These are phyloP conservation scores for Geranium brycei DNA, from an alignment of 345 rosid species.

Conservation along the genomic window DNA sequence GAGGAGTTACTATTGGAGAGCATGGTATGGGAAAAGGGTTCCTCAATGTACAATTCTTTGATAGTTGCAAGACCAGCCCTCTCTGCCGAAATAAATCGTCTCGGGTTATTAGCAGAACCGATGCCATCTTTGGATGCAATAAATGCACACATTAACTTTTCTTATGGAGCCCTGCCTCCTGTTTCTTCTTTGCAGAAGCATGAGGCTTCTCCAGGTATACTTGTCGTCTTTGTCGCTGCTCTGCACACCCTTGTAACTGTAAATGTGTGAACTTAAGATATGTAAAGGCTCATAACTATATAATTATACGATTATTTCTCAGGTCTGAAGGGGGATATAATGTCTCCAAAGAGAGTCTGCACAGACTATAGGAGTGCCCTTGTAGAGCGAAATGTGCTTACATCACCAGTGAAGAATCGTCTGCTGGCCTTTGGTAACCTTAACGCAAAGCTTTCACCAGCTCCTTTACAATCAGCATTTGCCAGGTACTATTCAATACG, in stretches of 20 bases:
- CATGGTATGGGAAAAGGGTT: constrained; percentile 98
- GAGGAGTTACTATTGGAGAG: constrained; percentile 94
- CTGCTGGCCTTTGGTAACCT: constrained; percentile 39
- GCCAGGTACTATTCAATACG: constrained; percentile 38
- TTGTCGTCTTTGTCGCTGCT: neutral
- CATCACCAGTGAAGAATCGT: constrained; percentile 74
- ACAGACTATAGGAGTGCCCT: constrained; percentile 70
- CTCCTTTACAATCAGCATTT: constrained; percentile 75
- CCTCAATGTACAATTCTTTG: constrained; percentile 93
- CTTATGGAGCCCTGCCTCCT: constrained; percentile 27
- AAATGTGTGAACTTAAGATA: neutral
- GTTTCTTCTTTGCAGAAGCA: constrained; percentile 38
- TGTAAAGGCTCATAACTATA: neutral
- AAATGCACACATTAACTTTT: constrained; percentile 45
- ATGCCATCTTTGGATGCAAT: constrained; percentile 85
- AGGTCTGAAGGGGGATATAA: constrained; percentile 83
- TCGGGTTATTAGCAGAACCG: constrained; percentile 65
- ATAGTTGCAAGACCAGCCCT: constrained; percentile 67
- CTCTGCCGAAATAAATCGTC: constrained; percentile 50
- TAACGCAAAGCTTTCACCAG: constrained; percentile 50
- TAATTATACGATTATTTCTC: constrained; percentile 8
- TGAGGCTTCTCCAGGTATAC: constrained; percentile 40
- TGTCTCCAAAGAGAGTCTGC: constrained; percentile 58
- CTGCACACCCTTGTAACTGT: neutral
- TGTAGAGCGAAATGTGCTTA: constrained; percentile 79